Base-by-base conservation (phyloP, 768 basidiomycete genomes). In the Leccinum ochraceum region DNA sequence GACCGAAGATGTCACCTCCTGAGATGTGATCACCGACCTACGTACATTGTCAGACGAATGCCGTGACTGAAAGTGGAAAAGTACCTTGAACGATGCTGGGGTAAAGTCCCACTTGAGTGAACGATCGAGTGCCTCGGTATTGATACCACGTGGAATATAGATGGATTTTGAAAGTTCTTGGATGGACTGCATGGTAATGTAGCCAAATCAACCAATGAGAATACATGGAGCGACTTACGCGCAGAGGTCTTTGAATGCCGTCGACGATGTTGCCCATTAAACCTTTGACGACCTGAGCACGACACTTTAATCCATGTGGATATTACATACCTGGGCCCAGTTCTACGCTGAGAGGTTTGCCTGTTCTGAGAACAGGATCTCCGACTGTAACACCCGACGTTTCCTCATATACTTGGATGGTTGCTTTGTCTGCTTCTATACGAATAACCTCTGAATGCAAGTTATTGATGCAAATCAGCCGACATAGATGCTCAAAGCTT, bases 251-350 rank as follows among this genome's bases (percentile, higher is more conserved):
- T 75, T 97, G 95, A 71, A 96, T 95, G 68, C 95, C 95, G 77
- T 98, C 95, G 67, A 96, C 94, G 69, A 99, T 99, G 75, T 99
- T 98, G n/a, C 88, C 88, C 97, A 99, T 98, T 60, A 99, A 79
- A 67, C 97, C 96, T 97, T 60, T 2, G 49, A 28, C 11, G 39
- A 16, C 16, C 56, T 66, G 48, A 62, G 54, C 57, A 62, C 8
- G 16, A 44, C 26, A 50, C 11, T 11, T 9, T 13, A 20, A 56
- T 6, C 17, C 51, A 56, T 28, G 50, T 26, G 36, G 8, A 10
- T 39, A 11, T 51, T 51, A 74, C 83, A 59, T 71, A 94, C 95
- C 96, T 70, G 97, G 97, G 36, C 97, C 97, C 44, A 99, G 84
- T 75, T 99, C 97, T 60, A 98, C 97, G 74, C 92, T 94, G 58